phyloP scores from a whole-genome alignment of 1,284 basidiomycete species.

The Vanrija sp. region DNA sequence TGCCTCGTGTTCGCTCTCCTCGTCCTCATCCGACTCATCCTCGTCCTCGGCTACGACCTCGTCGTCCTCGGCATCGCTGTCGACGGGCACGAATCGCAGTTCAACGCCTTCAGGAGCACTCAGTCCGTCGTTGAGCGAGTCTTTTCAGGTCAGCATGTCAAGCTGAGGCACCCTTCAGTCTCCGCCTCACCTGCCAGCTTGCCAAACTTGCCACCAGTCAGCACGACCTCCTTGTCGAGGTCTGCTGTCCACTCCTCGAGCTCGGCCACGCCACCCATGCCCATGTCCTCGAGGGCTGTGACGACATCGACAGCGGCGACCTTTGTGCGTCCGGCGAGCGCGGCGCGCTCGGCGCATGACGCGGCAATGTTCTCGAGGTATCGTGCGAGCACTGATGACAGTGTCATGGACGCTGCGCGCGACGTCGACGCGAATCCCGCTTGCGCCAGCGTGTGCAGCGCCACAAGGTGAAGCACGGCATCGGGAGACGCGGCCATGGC shows the following conservation, averaged over 20 bases:
- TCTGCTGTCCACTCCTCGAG: slow-evolving; percentile 36
- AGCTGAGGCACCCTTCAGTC: not conserved
- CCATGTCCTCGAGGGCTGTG: slow-evolving; percentile 35
- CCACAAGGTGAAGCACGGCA: slow-evolving; percentile 42
- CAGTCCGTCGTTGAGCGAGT: slow-evolving; percentile 30
- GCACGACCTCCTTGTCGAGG: slow-evolving; percentile 24
- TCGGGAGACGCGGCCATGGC: slow-evolving; percentile 34
- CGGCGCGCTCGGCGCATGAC: slow-evolving; percentile 35
- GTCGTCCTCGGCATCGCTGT: slow-evolving; percentile 16
- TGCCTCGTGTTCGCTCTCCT: slow-evolving; percentile 10
- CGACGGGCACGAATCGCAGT: slow-evolving; percentile 23
- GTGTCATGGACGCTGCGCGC: slow-evolving; percentile 36
- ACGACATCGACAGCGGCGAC: slow-evolving; percentile 40
- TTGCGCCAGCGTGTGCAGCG: slow-evolving; percentile 37
- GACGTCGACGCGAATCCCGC: slow-evolving; percentile 45
- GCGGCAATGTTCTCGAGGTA: slow-evolving; percentile 38
- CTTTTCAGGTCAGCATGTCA: slow-evolving; percentile 6
- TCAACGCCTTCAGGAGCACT: slow-evolving; percentile 22
- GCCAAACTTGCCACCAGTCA: slow-evolving; percentile 24
- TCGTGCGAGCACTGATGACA: slow-evolving; percentile 31
- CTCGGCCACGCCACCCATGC: slow-evolving; percentile 31
- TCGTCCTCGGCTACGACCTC: slow-evolving; percentile 1
- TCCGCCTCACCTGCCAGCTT: slow-evolving; percentile 25
- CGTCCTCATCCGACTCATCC: slow-evolving; percentile 8
- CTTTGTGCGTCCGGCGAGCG: slow-evolving; percentile 39